These are phyloP conservation scores for Yamadazyma epiphylla DNA, from an alignment of 1,139 yeast genomes.

Conservation along the genomic window DNA sequence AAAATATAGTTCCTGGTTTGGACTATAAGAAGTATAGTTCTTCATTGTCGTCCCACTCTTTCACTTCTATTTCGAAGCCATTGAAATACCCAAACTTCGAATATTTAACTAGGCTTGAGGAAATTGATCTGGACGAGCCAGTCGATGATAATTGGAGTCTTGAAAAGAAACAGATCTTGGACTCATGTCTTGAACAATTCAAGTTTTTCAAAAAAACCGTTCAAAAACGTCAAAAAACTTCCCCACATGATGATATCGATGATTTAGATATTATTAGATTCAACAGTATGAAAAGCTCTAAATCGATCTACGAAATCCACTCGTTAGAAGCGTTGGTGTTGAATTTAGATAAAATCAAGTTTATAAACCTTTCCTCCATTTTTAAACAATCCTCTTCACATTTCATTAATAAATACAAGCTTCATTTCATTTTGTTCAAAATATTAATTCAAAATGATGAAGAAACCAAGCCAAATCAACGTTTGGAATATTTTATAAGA, in stretches of 20 bases:
- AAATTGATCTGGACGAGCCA: slow-evolving; percentile 4
- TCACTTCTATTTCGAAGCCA: slow-evolving; percentile 3
- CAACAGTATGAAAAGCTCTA: slow-evolving; percentile 6
- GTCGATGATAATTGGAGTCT: neutral
- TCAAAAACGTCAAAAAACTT: slow-evolving; percentile 8
- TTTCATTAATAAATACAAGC: neutral
- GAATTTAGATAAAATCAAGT: slow-evolving; percentile 14
- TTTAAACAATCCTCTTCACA: neutral
- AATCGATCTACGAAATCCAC: slow-evolving; percentile 16
- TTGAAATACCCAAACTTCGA: slow-evolving; percentile 14
- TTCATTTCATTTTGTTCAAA: neutral
- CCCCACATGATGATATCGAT: slow-evolving; percentile 3
- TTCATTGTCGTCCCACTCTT: slow-evolving; percentile 1
- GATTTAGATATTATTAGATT: slow-evolving; percentile 13
- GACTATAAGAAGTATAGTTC: slow-evolving; percentile 12
- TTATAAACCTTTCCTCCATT: slow-evolving; percentile 6
- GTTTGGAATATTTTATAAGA: slow-evolving; percentile 1
- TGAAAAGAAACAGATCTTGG: neutral
- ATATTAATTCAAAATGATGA: neutral
- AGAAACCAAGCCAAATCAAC: neutral
- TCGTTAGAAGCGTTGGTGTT: slow-evolving; percentile 16
- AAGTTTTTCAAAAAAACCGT: slow-evolving; percentile 11
- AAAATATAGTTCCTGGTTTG: slow-evolving; percentile 20
- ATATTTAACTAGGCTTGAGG: slow-evolving; percentile 10
- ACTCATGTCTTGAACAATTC: slow-evolving; percentile 11